Evolutionary conservation across 768 basidiomycete genomes (phyloP), one percentile per base, ranked within the genome.

Genomic region (Russula virescens): DNA sequence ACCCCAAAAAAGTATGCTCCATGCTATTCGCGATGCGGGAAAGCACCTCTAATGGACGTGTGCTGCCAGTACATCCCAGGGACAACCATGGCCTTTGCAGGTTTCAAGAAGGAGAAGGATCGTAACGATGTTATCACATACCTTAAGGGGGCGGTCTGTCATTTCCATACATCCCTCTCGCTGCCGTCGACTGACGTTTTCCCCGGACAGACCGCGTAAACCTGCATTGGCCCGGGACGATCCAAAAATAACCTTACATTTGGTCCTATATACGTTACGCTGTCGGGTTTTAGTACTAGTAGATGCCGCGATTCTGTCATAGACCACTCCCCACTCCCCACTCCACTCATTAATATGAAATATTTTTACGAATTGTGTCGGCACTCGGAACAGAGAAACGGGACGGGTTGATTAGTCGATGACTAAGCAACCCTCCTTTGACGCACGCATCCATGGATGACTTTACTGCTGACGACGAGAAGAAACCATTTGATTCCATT

Each of bases 31-130:
- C 3, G 13, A 16, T 13, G n/a, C n/a, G 38, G 5, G 42, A 9
- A 11, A 35, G 23, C n/a, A 4, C 26, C 26, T 11, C 38, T 60
- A 35, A 55, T n/a, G 38, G 8, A 9, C 25, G 11, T 23, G 13
- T 42, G 23, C 31, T 0, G 47, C 6, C 62, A 91, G 89, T 94
- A 94, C 79, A 95, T 95, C 68, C 92, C 92, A 43, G 94, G 95
- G 52, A 97, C 95, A 55, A 97, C 96, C 81, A 98, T 98, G 95
- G 95, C 94, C 61, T 98, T 97, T 70, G 94, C 94, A 68, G 96
- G 96, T 71, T 78, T 98, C 74, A 98, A 98, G 88, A 98, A 98
- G 85, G 92, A 92, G 11, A 93, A 94, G 83, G 95, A 98, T 75
- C 87, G 95, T 78, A 90, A 86, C 73, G 95, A 98, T 78, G 86